Percentiles rank a stretch among this genome's conserved stretches.
phyloP scores from a whole-genome alignment of 768 basidiomycete genomes.

The Asterophora parasitica region DNA sequence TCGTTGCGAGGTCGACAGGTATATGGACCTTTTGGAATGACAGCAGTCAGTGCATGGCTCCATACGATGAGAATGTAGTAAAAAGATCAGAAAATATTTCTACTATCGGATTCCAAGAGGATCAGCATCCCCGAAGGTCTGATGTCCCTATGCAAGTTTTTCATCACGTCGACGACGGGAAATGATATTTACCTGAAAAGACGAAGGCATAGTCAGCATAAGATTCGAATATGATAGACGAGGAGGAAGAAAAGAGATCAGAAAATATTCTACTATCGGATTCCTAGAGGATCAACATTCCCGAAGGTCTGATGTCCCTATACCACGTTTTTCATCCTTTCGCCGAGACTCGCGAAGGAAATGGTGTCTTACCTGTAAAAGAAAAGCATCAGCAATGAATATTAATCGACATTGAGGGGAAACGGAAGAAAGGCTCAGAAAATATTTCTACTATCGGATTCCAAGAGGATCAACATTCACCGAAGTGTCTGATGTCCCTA shows the following conservation, averaged over 20 bases:
- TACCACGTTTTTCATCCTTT: conserved; percentile 38
- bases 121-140: conserved; percentile 61
- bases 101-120: conserved; percentile 46
- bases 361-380: background rate
- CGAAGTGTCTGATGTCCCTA: conserved; percentile 56
- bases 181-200: conserved; percentile 34
- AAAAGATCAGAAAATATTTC: conserved; percentile 26
- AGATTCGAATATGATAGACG: background rate
- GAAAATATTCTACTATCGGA: conserved; percentile 35
- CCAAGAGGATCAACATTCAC: conserved; percentile 30
- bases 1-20: conserved; percentile 40
- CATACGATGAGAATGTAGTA: background rate
- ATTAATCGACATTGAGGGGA: background rate
- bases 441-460: conserved; percentile 57
- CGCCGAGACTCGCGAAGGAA: background rate
- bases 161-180: conserved; percentile 30
- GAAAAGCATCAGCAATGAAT: conserved; percentile 15
- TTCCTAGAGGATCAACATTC: conserved; percentile 58
- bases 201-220: background rate
- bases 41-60: background rate
- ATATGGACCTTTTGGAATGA: conserved; percentile 38
- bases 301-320: conserved; percentile 67
- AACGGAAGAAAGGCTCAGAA: conserved; percentile 28
- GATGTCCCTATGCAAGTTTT: conserved; percentile 57
- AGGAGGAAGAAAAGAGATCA: conserved; percentile 18